phyloP scores from a whole-genome alignment of 208 protist genomes.

The Leishmania gerbilli region DNA sequence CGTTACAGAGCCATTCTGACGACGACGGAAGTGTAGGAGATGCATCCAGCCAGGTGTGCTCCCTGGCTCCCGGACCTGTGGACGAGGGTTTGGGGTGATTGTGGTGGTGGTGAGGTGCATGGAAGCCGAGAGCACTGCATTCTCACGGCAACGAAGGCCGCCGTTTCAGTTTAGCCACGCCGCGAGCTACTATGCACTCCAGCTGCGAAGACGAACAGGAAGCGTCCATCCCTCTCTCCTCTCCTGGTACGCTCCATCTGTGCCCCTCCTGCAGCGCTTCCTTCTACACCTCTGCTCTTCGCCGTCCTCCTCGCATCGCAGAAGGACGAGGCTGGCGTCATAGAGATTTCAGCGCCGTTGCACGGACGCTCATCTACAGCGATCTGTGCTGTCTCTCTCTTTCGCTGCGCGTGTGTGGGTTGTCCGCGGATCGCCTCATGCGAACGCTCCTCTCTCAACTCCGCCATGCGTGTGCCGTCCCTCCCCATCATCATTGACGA shows the following conservation, averaged over 20 bases:
- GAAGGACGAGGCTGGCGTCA: background rate
- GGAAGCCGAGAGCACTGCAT: background rate
- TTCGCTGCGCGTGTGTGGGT: background rate
- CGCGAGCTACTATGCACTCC: background rate
- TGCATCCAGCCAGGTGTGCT: background rate
- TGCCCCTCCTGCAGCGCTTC: background rate
- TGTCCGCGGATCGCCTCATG: background rate
- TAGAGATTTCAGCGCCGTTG: background rate
- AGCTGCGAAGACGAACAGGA: background rate
- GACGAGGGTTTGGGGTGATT: background rate
- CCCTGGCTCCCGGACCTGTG: background rate
- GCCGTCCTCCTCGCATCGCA: background rate
- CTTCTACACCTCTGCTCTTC: background rate
- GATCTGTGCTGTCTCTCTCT: background rate
- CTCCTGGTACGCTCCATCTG: background rate
- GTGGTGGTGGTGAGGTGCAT: background rate
- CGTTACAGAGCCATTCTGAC: too few relatives aligned
- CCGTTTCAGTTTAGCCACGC: background rate
- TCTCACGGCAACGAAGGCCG: background rate
- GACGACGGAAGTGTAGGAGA: background rate
- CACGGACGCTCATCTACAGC: background rate
- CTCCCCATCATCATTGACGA: slow-evolving; percentile 63
- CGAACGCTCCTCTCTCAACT: background rate
- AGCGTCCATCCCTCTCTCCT: background rate
- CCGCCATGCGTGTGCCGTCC: slow-evolving; percentile 50